phyloP scores from a whole-genome alignment of 2,329 filamentous ascomycete species.

The Microsporum ferrugineum region DNA sequence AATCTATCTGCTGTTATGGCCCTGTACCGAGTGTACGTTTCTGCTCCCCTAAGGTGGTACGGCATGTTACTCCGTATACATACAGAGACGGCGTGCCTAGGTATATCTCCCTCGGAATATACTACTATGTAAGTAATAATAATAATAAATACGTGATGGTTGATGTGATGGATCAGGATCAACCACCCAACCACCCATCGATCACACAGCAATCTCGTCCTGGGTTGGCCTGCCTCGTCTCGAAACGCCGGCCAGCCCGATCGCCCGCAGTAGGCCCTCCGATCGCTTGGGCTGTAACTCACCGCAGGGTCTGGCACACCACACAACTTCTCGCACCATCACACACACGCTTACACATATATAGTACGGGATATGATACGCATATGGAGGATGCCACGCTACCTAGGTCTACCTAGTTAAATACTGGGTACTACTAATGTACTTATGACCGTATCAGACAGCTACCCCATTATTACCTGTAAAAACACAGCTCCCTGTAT shows the following conservation, averaged over 20 bases:
- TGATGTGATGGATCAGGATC: background rate
- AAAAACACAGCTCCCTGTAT: no score
- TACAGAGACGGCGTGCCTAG: no score
- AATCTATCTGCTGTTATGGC: background rate
- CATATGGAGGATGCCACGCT: no score
- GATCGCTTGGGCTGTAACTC: background rate
- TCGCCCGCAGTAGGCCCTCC: background rate
- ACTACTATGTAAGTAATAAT: no score
- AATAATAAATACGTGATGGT: background rate
- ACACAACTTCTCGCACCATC: background rate
- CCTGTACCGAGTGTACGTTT: no score
- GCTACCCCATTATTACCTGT: no score
- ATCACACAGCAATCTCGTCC: background rate
- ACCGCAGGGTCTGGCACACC: background rate
- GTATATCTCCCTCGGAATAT: no score
- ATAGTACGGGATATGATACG: background rate
- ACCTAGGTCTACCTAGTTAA: no score
- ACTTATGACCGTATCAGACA: no score
- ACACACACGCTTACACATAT: background rate
- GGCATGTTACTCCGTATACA: background rate
- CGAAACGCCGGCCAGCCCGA: conserved; percentile 2
- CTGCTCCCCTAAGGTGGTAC: background rate
- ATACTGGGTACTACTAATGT: no score
- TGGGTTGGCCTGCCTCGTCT: background rate
- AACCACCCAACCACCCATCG: background rate